Evolutionary conservation across 306 rosid genomes (phyloP).

Genomic region (Hylodesmum podocarpum): DNA sequence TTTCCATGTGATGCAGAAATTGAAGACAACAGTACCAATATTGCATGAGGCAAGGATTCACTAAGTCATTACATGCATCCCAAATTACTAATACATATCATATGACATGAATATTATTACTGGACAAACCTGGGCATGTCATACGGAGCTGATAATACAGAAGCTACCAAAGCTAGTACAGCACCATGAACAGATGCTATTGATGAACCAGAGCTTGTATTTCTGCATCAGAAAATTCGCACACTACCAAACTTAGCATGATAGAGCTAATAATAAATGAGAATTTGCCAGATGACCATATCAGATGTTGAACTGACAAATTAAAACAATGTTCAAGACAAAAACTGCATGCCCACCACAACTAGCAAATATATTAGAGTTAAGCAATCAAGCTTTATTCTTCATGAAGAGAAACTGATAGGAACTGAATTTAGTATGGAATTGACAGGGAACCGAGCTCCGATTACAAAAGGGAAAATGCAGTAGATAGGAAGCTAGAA

Average conservation of each 20-base stretch:
- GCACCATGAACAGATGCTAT: slow-evolving; percentile 87
- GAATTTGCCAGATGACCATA: background rate
- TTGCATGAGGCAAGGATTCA: slow-evolving; percentile 6
- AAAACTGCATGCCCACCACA: background rate
- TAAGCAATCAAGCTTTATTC: background rate
- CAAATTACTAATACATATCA: slow-evolving; percentile 14
- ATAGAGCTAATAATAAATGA: background rate
- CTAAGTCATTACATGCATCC: background rate
- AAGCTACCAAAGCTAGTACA: slow-evolving; percentile 92
- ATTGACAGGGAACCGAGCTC: background rate
- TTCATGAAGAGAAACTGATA: background rate
- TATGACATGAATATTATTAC: slow-evolving; percentile 19
- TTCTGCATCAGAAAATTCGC: slow-evolving; percentile 56
- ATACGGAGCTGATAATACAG: slow-evolving; percentile 89
- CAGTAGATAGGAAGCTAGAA: background rate
- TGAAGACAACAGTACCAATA: slow-evolving; percentile 11
- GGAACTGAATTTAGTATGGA: background rate
- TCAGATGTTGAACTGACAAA: slow-evolving; percentile 6
- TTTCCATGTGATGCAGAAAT: slow-evolving; percentile 22
- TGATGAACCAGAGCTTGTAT: slow-evolving; percentile 60
- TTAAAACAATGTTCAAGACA: background rate
- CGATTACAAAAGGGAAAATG: background rate
- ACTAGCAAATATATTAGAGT: background rate
- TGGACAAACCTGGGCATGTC: slow-evolving; percentile 88
- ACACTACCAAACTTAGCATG: slow-evolving; percentile 1